Conservation (phyloP, 768 basidiomycete species). For the Lactarius hatsudake region DNA sequence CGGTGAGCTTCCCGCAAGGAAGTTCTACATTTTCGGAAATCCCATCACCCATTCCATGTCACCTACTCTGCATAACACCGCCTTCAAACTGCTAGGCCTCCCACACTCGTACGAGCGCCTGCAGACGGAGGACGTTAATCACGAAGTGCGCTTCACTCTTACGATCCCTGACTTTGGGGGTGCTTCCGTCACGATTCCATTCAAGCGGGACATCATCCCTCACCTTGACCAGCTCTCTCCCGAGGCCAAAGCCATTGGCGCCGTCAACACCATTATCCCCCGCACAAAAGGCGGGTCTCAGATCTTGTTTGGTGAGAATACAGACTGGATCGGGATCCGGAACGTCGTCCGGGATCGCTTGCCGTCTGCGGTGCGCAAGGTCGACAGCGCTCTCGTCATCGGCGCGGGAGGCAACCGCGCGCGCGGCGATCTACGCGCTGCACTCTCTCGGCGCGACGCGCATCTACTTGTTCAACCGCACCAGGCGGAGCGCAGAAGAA, state of each 20-base stretch:
- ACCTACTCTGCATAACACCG: constrained; percentile 91
- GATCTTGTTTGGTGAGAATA: constrained; percentile 87
- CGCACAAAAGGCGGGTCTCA: constrained; percentile 40
- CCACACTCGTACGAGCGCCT: constrained; percentile 80
- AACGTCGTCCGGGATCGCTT: constrained; percentile 49
- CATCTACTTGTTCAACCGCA: constrained; percentile 90
- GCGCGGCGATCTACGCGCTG: constrained; percentile 91
- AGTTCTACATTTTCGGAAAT: constrained; percentile 84
- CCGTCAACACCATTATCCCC: constrained; percentile 90
- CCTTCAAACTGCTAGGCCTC: constrained; percentile 73
- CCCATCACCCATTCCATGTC: constrained; percentile 91
- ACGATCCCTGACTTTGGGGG: constrained; percentile 79
- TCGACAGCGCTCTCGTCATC: constrained; percentile 71
- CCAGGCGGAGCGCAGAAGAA: constrained; percentile 64
- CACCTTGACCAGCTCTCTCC: constrained; percentile 76
- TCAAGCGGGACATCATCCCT: constrained; percentile 87
- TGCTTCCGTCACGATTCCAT: constrained; percentile 94
- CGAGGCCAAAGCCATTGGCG: constrained; percentile 83
- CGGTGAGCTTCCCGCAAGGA: constrained; percentile 69
- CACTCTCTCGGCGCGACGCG: constrained; percentile 60
- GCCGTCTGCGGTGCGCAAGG: constrained; percentile 36
- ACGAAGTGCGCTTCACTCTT: constrained; percentile 62
- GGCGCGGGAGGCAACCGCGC: constrained; percentile 95
- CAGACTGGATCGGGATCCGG: constrained; percentile 90
- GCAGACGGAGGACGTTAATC: constrained; percentile 66